These are phyloP conservation scores for Quercus tomentella DNA, from an alignment of 331 rosid species.

Conservation along the genomic window DNA sequence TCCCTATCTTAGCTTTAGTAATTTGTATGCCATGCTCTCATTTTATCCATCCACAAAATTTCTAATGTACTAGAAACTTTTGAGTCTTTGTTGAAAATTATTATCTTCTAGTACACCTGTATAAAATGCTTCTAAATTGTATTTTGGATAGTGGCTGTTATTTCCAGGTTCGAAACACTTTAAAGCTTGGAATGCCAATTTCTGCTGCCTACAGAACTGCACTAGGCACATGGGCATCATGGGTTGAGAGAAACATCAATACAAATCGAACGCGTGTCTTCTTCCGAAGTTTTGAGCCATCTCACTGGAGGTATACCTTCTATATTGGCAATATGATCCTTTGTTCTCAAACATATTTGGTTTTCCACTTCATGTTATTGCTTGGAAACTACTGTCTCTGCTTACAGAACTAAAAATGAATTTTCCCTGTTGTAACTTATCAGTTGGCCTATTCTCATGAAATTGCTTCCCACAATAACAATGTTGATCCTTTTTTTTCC, in stretches of 20 bases:
- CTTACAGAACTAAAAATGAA: background rate
- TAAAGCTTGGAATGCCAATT: constrained; percentile 81
- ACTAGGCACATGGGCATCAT: constrained; percentile 74
- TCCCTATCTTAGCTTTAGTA: background rate
- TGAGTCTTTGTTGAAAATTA: constrained; percentile 5
- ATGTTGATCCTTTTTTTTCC: background rate
- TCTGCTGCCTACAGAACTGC: constrained; percentile 67
- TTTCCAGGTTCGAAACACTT: constrained; percentile 72
- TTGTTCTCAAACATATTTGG: constrained; percentile 9
- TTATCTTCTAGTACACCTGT: background rate
- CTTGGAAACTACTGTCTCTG: constrained; percentile 8
- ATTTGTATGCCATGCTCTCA: background rate
- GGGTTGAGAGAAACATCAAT: constrained; percentile 66
- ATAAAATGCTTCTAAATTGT: constrained; percentile 17
- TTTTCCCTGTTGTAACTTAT: background rate
- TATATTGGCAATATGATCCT: constrained; percentile 11
- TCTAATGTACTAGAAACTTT: background rate
- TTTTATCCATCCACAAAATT: background rate
- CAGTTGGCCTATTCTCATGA: background rate
- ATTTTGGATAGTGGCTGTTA: constrained; percentile 73
- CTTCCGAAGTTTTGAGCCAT: constrained; percentile 87
- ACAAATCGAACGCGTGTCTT: constrained; percentile 62
- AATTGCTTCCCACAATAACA: background rate
- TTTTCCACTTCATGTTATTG: constrained; percentile 9
- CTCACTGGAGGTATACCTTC: constrained; percentile 82